Conservation (phyloP, 2,329 filamentous ascomycete species). For the Xylaria multiplex region DNA sequence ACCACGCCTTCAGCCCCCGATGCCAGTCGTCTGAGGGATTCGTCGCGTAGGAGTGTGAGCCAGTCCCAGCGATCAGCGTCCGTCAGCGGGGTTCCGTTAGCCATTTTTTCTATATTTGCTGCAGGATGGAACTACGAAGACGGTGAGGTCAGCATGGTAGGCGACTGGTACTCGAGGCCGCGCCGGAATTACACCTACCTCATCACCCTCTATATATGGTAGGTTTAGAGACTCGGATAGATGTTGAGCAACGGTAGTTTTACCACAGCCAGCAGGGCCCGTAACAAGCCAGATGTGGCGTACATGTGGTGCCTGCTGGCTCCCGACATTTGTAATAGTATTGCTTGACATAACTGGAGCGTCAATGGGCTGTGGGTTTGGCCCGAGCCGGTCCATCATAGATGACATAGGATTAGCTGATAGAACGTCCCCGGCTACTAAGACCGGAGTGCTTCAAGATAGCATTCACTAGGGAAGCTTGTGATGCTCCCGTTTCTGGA, state of each 20-base stretch:
- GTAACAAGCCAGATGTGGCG: conserved; percentile 85
- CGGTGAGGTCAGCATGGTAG: conserved; percentile 11
- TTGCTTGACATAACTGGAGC: conserved; percentile 47
- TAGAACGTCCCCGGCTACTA: conserved; percentile 54
- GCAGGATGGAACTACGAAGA: conserved; percentile 72
- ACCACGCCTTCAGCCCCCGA: conserved; percentile 79
- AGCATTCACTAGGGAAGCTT: conserved; percentile 54
- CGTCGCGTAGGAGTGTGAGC: conserved; percentile 81
- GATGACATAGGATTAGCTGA: conserved; percentile 48
- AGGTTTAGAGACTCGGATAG: conserved; percentile 70
- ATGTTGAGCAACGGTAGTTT: conserved; percentile 77
- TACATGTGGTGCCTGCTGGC: conserved; percentile 48
- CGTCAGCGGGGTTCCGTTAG: conserved; percentile 81
- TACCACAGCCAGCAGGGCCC: conserved; percentile 81
- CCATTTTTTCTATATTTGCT: conserved; percentile 92
- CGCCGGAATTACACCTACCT: conserved; percentile 61
- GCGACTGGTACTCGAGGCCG: not conserved
- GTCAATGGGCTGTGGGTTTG: conserved; percentile 47
- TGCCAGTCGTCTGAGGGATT: conserved; percentile 66
- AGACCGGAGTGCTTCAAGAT: conserved; percentile 60
- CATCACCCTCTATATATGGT: conserved; percentile 81
- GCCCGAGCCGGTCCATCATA: conserved; percentile 44
- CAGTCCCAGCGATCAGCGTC: conserved; percentile 98
- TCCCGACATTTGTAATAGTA: conserved; percentile 43
- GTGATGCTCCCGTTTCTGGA: not conserved